Conservation (phyloP, 2,329 filamentous ascomycete species). For the Trichothecium roseum region DNA sequence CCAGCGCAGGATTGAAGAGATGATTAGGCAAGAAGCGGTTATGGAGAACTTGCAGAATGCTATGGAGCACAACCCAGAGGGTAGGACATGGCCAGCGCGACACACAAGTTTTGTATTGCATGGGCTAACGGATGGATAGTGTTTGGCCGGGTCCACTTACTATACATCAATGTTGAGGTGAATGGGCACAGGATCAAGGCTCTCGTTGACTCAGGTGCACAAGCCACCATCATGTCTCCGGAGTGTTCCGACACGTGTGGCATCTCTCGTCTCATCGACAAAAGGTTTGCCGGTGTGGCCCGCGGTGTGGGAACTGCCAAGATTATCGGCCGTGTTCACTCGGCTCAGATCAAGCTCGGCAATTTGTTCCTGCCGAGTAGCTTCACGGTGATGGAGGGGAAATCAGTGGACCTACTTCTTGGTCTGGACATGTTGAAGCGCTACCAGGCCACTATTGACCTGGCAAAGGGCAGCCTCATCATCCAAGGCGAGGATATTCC, state of each 20-base stretch:
- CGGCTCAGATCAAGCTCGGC: slow-evolving; percentile 89
- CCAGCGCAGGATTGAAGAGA: slow-evolving; percentile 87
- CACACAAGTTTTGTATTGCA: background rate
- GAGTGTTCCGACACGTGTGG: slow-evolving; percentile 82
- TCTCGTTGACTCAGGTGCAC: slow-evolving; percentile 92
- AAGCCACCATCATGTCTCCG: slow-evolving; percentile 98
- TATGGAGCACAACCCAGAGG: slow-evolving; percentile 95
- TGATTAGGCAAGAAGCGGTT: slow-evolving; percentile 89
- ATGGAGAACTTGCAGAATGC: slow-evolving; percentile 94
- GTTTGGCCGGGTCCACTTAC: slow-evolving; percentile 89
- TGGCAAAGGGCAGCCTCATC: slow-evolving; percentile 72
- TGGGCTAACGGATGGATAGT: slow-evolving; percentile 38
- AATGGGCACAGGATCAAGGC: slow-evolving; percentile 90
- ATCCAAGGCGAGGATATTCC: slow-evolving; percentile 83
- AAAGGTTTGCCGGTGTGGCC: slow-evolving; percentile 82
- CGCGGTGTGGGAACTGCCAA: slow-evolving; percentile 88
- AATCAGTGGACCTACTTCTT: slow-evolving; percentile 84
- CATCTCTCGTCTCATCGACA: slow-evolving; percentile 93
- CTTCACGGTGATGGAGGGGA: slow-evolving; percentile 99
- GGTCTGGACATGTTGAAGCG: slow-evolving; percentile 96
- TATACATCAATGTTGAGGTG: slow-evolving; percentile 92
- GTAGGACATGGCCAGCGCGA: slow-evolving; percentile 34
- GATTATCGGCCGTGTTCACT: slow-evolving; percentile 91
- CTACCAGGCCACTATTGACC: slow-evolving; percentile 86
- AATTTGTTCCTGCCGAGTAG: slow-evolving; percentile 80